Conservation (phyloP, 495 filamentous ascomycete genomes). For the Penicillium parvum region DNA sequence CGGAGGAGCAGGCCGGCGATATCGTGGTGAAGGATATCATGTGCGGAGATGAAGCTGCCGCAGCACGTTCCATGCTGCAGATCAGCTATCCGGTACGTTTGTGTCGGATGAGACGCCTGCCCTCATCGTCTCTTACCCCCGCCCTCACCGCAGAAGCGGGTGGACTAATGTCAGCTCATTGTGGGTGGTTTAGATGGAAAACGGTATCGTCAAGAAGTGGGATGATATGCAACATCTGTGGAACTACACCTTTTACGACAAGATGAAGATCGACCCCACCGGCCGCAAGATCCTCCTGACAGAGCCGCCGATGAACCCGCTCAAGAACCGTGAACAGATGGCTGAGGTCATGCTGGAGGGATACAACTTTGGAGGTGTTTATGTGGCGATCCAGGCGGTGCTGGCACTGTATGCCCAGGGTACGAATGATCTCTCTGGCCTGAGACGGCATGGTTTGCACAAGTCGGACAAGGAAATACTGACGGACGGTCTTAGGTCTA, state of each 20-base stretch:
- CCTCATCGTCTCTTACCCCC: slow-evolving; percentile 18
- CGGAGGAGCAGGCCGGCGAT: slow-evolving; percentile 77
- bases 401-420: slow-evolving; percentile 96
- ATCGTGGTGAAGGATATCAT: slow-evolving; percentile 98
- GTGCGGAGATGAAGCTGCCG: slow-evolving; percentile 97
- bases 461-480: slow-evolving; percentile 6
- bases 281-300: slow-evolving; percentile 97
- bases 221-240: slow-evolving; percentile 99
- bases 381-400: slow-evolving; percentile 97
- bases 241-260: slow-evolving; percentile 98
- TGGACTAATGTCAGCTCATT: slow-evolving; percentile 23
- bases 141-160: slow-evolving; percentile 21
- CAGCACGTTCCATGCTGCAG: slow-evolving; percentile 92
- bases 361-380: slow-evolving; percentile 94
- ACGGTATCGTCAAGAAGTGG: slow-evolving; percentile 98
- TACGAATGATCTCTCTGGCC: slow-evolving; percentile 28
- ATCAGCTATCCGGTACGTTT: slow-evolving; percentile 83
- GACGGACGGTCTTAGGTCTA: slow-evolving; percentile 55
- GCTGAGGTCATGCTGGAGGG: slow-evolving; percentile 97
- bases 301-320: slow-evolving; percentile 95
- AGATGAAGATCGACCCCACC: slow-evolving; percentile 86
- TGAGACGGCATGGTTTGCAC: not conserved
- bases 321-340: slow-evolving; percentile 95
- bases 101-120: slow-evolving; percentile 5
- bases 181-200: slow-evolving; percentile 72